Conservation (phyloP, 2,329 filamentous ascomycete genomes). For the Fusarium sp. region DNA sequence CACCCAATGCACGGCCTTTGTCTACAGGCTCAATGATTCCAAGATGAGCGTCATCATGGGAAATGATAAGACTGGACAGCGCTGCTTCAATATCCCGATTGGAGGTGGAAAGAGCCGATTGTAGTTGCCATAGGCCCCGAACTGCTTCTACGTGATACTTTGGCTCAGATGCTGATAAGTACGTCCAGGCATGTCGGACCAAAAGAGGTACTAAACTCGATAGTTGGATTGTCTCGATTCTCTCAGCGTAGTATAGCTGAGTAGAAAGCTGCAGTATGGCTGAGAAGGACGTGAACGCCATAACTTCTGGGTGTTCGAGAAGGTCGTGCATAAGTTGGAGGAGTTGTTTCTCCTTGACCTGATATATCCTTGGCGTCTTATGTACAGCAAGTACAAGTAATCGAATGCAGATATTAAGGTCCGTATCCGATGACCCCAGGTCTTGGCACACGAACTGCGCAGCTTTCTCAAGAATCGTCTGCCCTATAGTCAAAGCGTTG, state of each 20-base stretch:
- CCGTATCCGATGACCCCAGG: constrained; percentile 58
- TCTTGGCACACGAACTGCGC: constrained; percentile 64
- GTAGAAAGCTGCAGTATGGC: constrained; percentile 70
- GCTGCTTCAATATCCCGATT: constrained; percentile 85
- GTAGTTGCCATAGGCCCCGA: constrained; percentile 86
- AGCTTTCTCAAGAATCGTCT: constrained; percentile 73
- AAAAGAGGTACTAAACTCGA: constrained; percentile 76
- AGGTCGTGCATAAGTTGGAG: constrained; percentile 65
- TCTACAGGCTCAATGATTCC: constrained; percentile 63
- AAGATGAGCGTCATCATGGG: constrained; percentile 53
- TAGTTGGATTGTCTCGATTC: constrained; percentile 66
- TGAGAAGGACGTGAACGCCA: constrained; percentile 69
- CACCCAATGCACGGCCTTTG: constrained; percentile 76
- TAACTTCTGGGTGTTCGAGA: constrained; percentile 54
- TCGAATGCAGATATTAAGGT: constrained; percentile 69
- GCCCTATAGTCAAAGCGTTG: constrained; percentile 65
- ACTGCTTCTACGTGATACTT: constrained; percentile 97
- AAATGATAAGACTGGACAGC: constrained; percentile 77
- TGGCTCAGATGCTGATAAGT: constrained; percentile 83
- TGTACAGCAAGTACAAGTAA: constrained; percentile 70
- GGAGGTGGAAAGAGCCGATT: constrained; percentile 74
- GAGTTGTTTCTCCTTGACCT: constrained; percentile 61
- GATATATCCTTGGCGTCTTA: constrained; percentile 62
- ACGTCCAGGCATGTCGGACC: constrained; percentile 81
- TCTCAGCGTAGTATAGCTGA: constrained; percentile 67